These are phyloP conservation scores for Elsinoe fawcettii DNA, from an alignment of 2,329 filamentous ascomycete species.

Conservation along the genomic window DNA sequence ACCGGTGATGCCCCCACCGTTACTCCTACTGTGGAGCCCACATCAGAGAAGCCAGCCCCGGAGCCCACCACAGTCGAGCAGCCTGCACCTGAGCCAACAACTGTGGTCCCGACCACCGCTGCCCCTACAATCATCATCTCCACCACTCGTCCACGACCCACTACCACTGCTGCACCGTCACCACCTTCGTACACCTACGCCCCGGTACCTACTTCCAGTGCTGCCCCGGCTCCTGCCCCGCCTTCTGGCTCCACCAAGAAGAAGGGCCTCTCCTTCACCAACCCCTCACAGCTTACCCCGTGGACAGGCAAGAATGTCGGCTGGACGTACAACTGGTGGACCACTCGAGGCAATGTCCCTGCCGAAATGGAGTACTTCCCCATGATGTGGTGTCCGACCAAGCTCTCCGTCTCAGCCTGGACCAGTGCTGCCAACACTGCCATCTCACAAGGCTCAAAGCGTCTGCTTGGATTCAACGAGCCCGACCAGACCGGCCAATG, in stretches of 20 bases:
- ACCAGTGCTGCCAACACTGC: conserved; percentile 42
- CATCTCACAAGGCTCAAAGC: conserved; percentile 47
- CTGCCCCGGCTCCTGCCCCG: conserved; percentile 20
- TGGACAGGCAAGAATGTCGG: conserved; percentile 41
- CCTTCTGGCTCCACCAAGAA: conserved; percentile 37
- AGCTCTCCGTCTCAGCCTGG: conserved; percentile 46
- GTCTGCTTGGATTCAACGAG: conserved; percentile 64
- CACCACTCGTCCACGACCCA: not conserved
- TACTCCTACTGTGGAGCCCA: conserved; percentile 5
- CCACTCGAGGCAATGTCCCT: conserved; percentile 35
- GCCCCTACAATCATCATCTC: conserved; percentile 11
- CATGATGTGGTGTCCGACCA: conserved; percentile 53
- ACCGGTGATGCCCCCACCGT: conserved; percentile 30
- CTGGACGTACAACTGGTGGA: conserved; percentile 65
- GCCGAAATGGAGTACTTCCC: conserved; percentile 53
- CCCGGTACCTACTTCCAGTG: conserved; percentile 20
- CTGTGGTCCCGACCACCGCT: conserved; percentile 6
- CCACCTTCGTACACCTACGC: conserved; percentile 7
- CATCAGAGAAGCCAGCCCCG: conserved; percentile 1
- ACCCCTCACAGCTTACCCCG: conserved; percentile 43
- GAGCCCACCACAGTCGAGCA: conserved; percentile 9
- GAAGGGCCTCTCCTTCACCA: conserved; percentile 64
- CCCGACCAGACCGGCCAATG: conserved; percentile 54
- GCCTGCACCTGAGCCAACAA: conserved; percentile 1
- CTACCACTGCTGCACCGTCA: not conserved